Percentiles rank a stretch among this genome's conserved stretches.
Conservation (phyloP, 2,329 filamentous ascomycete species). For the Talaromyces marneffei region DNA sequence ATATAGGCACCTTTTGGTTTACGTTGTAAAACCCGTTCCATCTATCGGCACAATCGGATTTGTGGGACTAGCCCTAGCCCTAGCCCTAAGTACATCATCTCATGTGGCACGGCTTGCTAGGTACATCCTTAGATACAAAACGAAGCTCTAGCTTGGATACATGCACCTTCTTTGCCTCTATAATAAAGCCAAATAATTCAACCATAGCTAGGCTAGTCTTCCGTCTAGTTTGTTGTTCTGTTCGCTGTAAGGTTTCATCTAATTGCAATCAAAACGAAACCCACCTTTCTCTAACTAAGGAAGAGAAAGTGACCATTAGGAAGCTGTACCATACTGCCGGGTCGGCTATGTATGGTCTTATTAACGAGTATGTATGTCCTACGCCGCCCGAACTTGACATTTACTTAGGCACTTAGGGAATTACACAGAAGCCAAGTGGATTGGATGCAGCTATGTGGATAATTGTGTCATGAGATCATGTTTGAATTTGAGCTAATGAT, state of each 20-base stretch:
- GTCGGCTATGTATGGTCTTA: neutral
- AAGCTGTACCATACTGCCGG: neutral
- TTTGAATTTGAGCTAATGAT: neutral
- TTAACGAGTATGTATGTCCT: neutral
- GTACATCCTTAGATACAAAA: neutral
- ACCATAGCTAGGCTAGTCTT: neutral
- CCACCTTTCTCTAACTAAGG: neutral
- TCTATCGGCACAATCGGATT: neutral
- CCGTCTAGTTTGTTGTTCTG: neutral
- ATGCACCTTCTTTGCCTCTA: too few species aligned
- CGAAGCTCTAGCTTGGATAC: neutral
- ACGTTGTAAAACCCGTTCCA: neutral
- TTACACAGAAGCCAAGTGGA: neutral
- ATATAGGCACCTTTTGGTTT: neutral
- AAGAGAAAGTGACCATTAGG: neutral
- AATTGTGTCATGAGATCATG: neutral
- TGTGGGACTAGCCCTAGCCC: neutral
- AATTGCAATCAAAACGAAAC: neutral
- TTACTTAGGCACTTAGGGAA: neutral
- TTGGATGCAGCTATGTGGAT: neutral
- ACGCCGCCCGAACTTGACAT: neutral
- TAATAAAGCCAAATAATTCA: neutral
- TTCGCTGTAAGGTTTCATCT: neutral
- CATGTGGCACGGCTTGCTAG: neutral
- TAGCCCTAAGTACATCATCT: neutral